A percentile compares a stretch with the other conserved stretches of the same genome.
phyloP scores from a whole-genome alignment of 208 protist species.

The Porcisia deanei region DNA sequence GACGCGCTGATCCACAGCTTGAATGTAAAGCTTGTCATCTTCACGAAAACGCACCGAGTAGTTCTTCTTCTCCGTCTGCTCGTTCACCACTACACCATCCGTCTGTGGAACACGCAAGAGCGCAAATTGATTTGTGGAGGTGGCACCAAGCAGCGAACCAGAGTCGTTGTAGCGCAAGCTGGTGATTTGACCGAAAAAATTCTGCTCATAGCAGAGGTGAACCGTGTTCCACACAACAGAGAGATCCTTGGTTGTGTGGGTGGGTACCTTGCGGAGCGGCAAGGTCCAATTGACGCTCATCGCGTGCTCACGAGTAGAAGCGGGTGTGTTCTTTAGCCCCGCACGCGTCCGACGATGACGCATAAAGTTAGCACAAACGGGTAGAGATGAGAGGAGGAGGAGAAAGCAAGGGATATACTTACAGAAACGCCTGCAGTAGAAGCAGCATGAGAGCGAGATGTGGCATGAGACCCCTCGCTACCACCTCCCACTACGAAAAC shows the following conservation, averaged over 20 bases:
- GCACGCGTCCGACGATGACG: too few relatives aligned
- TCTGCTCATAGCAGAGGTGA: slow-evolving; percentile 85
- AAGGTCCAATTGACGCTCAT: slow-evolving; percentile 68
- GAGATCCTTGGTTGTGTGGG: slow-evolving; percentile 44
- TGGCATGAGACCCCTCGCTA: not conserved
- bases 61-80: slow-evolving; percentile 75
- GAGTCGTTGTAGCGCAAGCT: slow-evolving; percentile 59
- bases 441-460: not conserved
- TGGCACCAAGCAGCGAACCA: slow-evolving; percentile 65
- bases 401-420: not conserved
- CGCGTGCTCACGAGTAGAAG: not conserved
- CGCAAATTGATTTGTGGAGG: slow-evolving; percentile 79
- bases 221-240: slow-evolving; percentile 79
- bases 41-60: slow-evolving; percentile 79
- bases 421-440: not conserved
- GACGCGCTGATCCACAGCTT: slow-evolving; percentile 77
- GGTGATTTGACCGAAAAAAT: slow-evolving; percentile 82
- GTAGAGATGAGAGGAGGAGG: not conserved
- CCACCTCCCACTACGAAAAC: not conserved
- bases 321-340: not conserved
- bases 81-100: slow-evolving; percentile 77
- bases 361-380: not conserved
- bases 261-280: slow-evolving; percentile 64
- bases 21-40: slow-evolving; percentile 82
- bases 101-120: slow-evolving; percentile 78